These are phyloP conservation scores for Citeromyces siamensis DNA, from an alignment of 1,139 yeast genomes.

Conservation along the genomic window DNA sequence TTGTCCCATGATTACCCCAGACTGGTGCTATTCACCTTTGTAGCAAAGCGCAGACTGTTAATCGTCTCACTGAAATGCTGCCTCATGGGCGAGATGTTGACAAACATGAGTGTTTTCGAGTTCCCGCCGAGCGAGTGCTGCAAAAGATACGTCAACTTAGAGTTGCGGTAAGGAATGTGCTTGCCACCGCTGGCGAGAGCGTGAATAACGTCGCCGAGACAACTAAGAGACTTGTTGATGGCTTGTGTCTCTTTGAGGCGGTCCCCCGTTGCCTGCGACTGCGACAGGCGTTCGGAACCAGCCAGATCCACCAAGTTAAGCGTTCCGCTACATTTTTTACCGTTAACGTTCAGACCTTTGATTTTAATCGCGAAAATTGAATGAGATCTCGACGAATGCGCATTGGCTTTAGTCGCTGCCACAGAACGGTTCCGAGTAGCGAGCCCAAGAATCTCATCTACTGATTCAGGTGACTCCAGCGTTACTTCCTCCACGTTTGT, in stretches of 20 bases:
- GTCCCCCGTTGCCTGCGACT: conserved; percentile 70
- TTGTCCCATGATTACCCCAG: neutral
- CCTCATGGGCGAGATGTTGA: conserved; percentile 63
- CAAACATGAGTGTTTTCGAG: conserved; percentile 90
- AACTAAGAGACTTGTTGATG: conserved; percentile 79
- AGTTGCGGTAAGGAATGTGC: conserved; percentile 43
- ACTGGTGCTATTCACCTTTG: conserved; percentile 55
- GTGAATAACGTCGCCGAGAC: conserved; percentile 83
- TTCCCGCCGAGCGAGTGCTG: conserved; percentile 79
- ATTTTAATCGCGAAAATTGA: conserved; percentile 57
- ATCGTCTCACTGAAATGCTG: conserved; percentile 64
- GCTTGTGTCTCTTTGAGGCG: conserved; percentile 80
- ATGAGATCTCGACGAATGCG: conserved; percentile 58
- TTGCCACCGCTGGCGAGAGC: conserved; percentile 30
- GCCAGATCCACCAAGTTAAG: conserved; percentile 82
- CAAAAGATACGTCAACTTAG: conserved; percentile 64
- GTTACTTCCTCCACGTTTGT: conserved; percentile 43
- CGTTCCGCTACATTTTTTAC: conserved; percentile 43
- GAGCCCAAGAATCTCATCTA: conserved; percentile 32
- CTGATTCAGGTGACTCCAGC: conserved; percentile 34
- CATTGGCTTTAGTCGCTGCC: conserved; percentile 75
- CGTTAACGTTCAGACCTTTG: conserved; percentile 29
- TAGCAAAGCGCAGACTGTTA: conserved; percentile 81
- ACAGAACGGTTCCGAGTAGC: conserved; percentile 62
- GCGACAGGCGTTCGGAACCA: conserved; percentile 77